These are phyloP conservation scores for Pyrus hybrid DNA, from an alignment of 331 rosid species.

Conservation along the genomic window DNA sequence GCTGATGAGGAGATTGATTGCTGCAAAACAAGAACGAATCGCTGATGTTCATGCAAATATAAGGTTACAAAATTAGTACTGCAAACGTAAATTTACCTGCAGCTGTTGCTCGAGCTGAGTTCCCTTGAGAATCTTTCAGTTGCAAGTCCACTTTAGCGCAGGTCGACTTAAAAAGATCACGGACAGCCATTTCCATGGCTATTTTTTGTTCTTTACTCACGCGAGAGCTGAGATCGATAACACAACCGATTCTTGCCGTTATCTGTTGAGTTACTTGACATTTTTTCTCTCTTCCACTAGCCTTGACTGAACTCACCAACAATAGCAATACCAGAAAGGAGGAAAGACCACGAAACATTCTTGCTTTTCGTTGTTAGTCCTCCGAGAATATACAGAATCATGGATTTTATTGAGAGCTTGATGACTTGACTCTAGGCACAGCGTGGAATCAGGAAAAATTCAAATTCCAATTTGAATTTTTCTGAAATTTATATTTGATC, in stretches of 20 bases:
- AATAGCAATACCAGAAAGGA: not conserved
- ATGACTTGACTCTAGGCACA: not conserved
- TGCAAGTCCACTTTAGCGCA: slow-evolving; percentile 11
- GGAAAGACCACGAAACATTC: not conserved
- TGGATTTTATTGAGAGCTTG: not conserved
- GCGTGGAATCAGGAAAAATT: not conserved
- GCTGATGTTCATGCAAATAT: not conserved
- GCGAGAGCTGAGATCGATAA: slow-evolving; percentile 14
- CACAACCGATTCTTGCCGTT: slow-evolving; percentile 18
- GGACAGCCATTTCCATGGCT: slow-evolving; percentile 39
- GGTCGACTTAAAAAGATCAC: slow-evolving; percentile 5
- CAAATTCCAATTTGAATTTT: not conserved
- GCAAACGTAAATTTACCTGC: slow-evolving; percentile 12
- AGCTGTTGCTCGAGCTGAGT: slow-evolving; percentile 7
- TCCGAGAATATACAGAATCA: not conserved
- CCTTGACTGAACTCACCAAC: not conserved
- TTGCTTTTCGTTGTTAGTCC: not conserved
- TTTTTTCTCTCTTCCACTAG: not conserved
- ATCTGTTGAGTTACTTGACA: not conserved
- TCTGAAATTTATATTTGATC: too few species aligned
- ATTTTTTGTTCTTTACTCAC: slow-evolving; percentile 35
- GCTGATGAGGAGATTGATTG: slow-evolving; percentile 17
- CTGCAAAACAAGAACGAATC: slow-evolving; percentile 12
- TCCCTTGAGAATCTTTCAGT: slow-evolving; percentile 14
- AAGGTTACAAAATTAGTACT: not conserved